A percentile compares a stretch with the other conserved stretches of the same genome.
Evolutionary conservation across 257 asterid genomes (phyloP).

Genomic region (Solanum gandarillasii): DNA sequence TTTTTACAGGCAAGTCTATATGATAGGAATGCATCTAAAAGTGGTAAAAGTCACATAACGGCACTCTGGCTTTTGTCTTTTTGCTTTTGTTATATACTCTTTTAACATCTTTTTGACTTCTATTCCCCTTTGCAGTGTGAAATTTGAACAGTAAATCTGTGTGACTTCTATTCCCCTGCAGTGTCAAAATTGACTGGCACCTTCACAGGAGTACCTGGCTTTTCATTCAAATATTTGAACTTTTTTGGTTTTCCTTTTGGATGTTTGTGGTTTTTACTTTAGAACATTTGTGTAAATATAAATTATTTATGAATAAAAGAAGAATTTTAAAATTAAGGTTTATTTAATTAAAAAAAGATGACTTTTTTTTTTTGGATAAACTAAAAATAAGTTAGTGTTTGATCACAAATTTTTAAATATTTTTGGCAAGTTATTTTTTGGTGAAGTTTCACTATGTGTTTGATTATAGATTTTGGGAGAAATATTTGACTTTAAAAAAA

Average conservation of each 20-base stretch:
- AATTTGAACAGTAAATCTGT: not conserved
- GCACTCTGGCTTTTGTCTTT: conserved; percentile 14
- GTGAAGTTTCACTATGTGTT: too few relatives aligned
- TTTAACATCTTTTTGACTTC: not conserved
- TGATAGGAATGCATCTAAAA: not conserved
- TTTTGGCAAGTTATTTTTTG: too few relatives aligned
- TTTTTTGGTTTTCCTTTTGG: not conserved
- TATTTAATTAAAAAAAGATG: too few relatives aligned
- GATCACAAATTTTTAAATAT: too few relatives aligned
- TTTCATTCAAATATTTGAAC: not conserved
- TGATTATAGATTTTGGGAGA: too few relatives aligned
- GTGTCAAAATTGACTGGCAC: not conserved
- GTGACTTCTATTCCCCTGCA: not conserved
- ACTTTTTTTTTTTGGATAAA: not conserved
- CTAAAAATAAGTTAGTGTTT: too few relatives aligned
- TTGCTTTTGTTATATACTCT: conserved; percentile 5
- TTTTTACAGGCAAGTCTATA: not conserved
- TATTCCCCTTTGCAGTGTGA: not conserved
- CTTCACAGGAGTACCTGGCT: not conserved
- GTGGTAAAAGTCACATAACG: conserved; percentile 19
- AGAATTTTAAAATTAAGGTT: not conserved
- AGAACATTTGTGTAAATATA: too few relatives aligned
- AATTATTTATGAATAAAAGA: too few relatives aligned
- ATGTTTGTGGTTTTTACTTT: not conserved
- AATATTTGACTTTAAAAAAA: too few relatives aligned